Conservation (phyloP, 495 filamentous ascomycete genomes). For the Gamarada debralockiae region DNA sequence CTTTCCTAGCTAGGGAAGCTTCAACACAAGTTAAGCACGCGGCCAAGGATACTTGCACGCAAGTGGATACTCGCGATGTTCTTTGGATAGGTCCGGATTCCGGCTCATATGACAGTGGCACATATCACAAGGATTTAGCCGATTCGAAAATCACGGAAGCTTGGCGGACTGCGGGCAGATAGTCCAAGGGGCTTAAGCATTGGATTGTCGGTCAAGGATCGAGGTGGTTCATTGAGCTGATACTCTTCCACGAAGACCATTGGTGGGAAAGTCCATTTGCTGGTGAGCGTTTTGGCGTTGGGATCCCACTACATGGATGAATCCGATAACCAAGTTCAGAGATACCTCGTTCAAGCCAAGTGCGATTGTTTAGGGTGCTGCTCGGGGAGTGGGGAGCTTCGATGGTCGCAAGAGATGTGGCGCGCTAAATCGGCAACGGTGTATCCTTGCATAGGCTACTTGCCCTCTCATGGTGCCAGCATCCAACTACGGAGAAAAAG, state of each 20-base stretch:
- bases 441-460: too few species aligned
- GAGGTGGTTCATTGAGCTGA: not conserved
- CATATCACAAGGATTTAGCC: not conserved
- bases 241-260: not conserved
- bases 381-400: too few species aligned
- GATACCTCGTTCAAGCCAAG: not conserved
- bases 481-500: too few species aligned
- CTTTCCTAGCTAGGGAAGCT: not conserved
- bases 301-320: not conserved
- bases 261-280: not conserved
- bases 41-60: not conserved
- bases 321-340: not conserved
- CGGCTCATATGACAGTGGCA: not conserved
- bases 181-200: not conserved
- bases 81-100: not conserved
- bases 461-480: too few species aligned
- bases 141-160: not conserved
- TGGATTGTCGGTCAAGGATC: not conserved
- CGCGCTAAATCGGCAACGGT: not conserved
- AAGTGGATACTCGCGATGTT: not conserved
- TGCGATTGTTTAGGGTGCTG: not conserved
- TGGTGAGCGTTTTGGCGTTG: not conserved
- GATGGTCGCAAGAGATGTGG: not conserved
- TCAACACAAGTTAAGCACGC: not conserved
- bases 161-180: not conserved